phyloP scores from a whole-genome alignment of 179 eudicot species.

The Actinidia chinensis region DNA sequence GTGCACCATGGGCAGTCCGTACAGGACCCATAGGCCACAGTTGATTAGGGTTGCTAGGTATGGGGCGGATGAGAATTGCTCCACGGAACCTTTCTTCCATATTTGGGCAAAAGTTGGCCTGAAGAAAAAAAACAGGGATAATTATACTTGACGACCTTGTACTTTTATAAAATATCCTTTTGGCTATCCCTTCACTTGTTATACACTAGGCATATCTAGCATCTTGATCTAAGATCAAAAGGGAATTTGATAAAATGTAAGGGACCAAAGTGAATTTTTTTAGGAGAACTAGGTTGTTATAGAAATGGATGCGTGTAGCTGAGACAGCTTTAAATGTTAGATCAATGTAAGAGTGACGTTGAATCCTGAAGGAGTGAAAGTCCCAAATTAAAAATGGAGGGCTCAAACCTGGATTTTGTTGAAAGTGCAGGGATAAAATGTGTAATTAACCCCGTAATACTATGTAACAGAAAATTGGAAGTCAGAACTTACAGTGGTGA shows the following conservation, averaged over 20 bases:
- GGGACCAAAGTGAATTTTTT: background rate
- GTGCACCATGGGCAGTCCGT: slow-evolving; percentile 80
- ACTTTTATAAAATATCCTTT: background rate
- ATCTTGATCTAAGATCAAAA: background rate
- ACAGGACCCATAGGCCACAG: slow-evolving; percentile 79
- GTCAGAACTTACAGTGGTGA: slow-evolving; percentile 68
- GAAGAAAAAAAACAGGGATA: background rate
- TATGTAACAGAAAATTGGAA: background rate
- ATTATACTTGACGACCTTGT: background rate
- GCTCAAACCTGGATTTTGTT: background rate
- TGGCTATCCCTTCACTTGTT: no score
- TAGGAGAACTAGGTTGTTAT: background rate
- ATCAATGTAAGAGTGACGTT: no score
- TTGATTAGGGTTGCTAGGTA: slow-evolving; percentile 73
- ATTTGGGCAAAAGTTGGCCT: slow-evolving; percentile 84
- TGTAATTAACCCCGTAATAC: background rate
- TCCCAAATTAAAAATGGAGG: background rate
- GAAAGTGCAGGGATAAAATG: background rate
- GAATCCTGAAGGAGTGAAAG: no score
- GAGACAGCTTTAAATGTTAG: no score
- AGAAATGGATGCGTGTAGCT: background rate
- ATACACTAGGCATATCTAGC: background rate
- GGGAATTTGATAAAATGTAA: background rate
- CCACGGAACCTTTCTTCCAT: slow-evolving; percentile 81
- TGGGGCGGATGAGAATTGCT: slow-evolving; percentile 74